Base-by-base conservation (phyloP, 2,329 filamentous ascomycete genomes). In the Trichoderma gracile region DNA sequence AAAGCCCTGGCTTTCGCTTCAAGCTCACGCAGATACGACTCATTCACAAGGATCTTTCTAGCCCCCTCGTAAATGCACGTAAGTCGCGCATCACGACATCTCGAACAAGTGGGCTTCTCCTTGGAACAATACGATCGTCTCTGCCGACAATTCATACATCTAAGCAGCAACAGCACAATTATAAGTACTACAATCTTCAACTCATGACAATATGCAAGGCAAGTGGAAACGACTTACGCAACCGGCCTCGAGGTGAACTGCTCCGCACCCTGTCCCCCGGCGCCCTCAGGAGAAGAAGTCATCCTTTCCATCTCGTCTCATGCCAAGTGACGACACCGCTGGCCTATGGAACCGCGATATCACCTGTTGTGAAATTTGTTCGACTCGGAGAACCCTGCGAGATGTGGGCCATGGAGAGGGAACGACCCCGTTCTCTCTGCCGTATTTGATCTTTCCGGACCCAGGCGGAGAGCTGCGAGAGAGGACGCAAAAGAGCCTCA, bases 101-200 rank as follows among this genome's bases (percentile, higher is more conserved):
- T 67, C 27, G 71, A 71, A 53, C 76, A 78, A 21, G 66, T 69
- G 1, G 76, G 76, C 52, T 73, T 74, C 14, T 78, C 74, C 59
- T 77, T 78, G 19, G 75, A 76, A 68, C 76, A 78, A 46, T 72
- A 76, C 0, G 75, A 75, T 5, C 74, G 71, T 12, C 76, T 70
- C 25, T 73, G 70, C 5, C 76, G 73, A 63, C 76, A 78, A 17
- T 72, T 69, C 1, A 75, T 67, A 60, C 76, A 78, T 3, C 76
- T 78, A 33, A 3, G 61, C 7, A 25, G 27, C 17, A 9, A 57
- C 6, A 27, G 33, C n/a, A 53, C 53, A 23, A 45, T 40, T 38
- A 54, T 27, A n/a, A 15, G 49, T 21, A 57, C 21, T 10, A 5
- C 12, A 2, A 14, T n/a, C n/a, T n/a, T n/a, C 30, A 8, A 33